phyloP scores from a whole-genome alignment of 768 basidiomycete genomes.

The Gloeostereum incarnatum region DNA sequence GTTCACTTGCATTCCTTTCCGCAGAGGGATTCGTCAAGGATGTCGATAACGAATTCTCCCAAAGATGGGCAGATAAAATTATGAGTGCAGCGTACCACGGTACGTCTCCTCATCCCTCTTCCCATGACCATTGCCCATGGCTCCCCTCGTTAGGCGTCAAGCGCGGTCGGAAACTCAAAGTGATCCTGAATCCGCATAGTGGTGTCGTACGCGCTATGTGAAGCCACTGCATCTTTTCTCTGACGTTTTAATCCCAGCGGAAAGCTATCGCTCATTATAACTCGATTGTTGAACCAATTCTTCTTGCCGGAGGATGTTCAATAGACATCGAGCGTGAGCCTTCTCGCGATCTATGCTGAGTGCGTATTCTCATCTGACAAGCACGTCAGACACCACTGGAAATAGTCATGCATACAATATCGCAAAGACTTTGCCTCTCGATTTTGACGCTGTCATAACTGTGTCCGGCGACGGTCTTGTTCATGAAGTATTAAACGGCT shows the following conservation, averaged over 20 bases:
- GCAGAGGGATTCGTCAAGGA: conserved; percentile 23
- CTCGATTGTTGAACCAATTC: conserved; percentile 64
- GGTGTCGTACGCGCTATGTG: conserved; percentile 47
- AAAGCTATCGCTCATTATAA: conserved; percentile 34
- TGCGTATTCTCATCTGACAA: neutral
- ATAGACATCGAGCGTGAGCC: conserved; percentile 55
- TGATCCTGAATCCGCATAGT: conserved; percentile 74
- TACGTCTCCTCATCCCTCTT: conserved; percentile 14
- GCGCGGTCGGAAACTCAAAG: conserved; percentile 45
- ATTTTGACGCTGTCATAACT: conserved; percentile 63
- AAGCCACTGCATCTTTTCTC: neutral
- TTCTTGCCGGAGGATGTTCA: conserved; percentile 55
- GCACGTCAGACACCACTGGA: conserved; percentile 47
- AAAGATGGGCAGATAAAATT: conserved; percentile 45
- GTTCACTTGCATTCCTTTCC: too few relatives aligned
- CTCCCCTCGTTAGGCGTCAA: conserved; percentile 31
- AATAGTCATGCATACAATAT: conserved; percentile 60
- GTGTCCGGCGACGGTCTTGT: conserved; percentile 82
- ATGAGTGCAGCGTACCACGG: conserved; percentile 59
- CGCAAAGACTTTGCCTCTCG: conserved; percentile 42
- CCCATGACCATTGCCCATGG: neutral
- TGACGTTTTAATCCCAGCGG: conserved; percentile 32
- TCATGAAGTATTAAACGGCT: conserved; percentile 80
- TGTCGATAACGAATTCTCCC: conserved; percentile 20
- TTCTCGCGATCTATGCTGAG: neutral